Evolutionary conservation across 208 protist species (phyloP), one percentile per base, ranked within the genome.

Genomic region (Crithidia thermophila): DNA sequence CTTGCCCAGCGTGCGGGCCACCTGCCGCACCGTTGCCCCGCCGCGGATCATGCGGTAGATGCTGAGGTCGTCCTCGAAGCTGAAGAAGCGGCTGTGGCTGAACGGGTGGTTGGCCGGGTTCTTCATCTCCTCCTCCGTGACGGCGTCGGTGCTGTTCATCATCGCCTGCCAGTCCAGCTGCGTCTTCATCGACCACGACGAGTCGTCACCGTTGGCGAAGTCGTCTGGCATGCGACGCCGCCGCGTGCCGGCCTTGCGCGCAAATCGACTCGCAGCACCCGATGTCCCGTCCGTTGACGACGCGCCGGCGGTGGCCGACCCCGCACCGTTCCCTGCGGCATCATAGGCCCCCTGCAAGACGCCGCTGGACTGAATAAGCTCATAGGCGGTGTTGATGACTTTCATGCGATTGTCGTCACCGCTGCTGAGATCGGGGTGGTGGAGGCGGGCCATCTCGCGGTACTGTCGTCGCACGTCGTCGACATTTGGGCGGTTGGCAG

Each of bases 61-160:
- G 13, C 71, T 67, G 20, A 79, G 66, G 61, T 96, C 90, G 5
- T 96, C 90, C 18, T 96, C 87, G 36, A 94, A 91, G 25, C 72
- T 85, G 65, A 93, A 96, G 74, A 93, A 94, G 67, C 82, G 87
- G 72, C 84, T 94, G 81, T 93, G 85, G 50, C 84, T 94, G 46
- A 93, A 92, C 0, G 90, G 90, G 82, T 96, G 90, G 68, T 96
- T 94, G 5, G 84, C 88, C 28, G 90, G 87, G 59, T 96, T 93
- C 30, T 69, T 69, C 74, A 94, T 57, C 64, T 94, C 87, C 59
- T 79, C 67, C 36, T 81, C 81, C 0, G 82, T 81, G 9, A 94
- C 30, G n/a, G 49, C 45, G 28, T 85, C 73, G 4, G 73, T 62
- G 59, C 64, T 79, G 74, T 75, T 76, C 59, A 93, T 80, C 65